A percentile compares a stretch with the other conserved stretches of the same genome.
Conservation (phyloP, 2,329 filamentous ascomycete species). For the Sporothrix curviconia region DNA sequence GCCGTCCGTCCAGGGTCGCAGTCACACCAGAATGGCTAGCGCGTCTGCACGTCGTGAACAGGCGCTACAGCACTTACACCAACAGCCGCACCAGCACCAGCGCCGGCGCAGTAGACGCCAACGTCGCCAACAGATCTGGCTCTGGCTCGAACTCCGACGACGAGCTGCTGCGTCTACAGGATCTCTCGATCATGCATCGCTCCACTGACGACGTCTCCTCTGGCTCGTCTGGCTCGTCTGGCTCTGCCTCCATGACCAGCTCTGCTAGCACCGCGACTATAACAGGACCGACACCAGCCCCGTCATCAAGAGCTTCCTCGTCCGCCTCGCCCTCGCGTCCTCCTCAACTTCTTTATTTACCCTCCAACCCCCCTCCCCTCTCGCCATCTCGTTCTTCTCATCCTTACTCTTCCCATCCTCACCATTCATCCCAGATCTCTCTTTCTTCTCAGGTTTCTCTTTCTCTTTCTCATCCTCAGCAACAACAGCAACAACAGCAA, state of each 20-base stretch:
- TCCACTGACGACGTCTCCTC: background rate
- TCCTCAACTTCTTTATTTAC: constrained; percentile 10
- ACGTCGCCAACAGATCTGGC: background rate
- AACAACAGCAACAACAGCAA: constrained; percentile 16
- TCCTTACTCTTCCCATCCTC: constrained; percentile 9
- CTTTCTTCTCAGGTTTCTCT: background rate
- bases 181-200: constrained; percentile 24
- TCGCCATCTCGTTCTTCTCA: background rate
- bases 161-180: constrained; percentile 28
- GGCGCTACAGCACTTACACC: constrained; percentile 4
- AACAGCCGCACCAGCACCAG: constrained; percentile 5
- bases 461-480: background rate
- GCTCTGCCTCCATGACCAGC: constrained; percentile 5
- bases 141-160: constrained; percentile 18
- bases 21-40: background rate
- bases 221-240: background rate
- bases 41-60: background rate
- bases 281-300: constrained; percentile 6
- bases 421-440: too few relatives aligned
- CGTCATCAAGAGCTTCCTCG: background rate
- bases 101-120: background rate
- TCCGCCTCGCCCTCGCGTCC: constrained; percentile 7
- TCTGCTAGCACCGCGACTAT: constrained; percentile 17
- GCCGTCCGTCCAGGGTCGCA: too few relatives aligned
- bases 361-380: constrained; percentile 10